phyloP scores from a whole-genome alignment of 495 filamentous ascomycete species.

The Lineolata rhizophorae region DNA sequence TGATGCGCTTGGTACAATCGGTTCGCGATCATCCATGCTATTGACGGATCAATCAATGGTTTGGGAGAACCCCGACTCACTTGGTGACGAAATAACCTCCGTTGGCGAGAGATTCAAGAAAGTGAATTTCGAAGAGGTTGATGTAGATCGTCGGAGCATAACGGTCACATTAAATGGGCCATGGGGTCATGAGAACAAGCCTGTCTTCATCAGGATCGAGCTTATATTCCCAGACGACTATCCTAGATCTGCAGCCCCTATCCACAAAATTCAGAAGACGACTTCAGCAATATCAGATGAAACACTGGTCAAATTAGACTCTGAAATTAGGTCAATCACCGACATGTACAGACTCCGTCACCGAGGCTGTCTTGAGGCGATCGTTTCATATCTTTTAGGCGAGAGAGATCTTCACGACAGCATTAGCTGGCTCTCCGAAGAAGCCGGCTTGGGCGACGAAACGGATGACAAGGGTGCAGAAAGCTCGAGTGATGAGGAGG shows the following conservation, averaged over 20 bases:
- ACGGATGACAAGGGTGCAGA: constrained; percentile 27
- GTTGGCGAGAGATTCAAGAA: constrained; percentile 67
- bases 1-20: constrained; percentile 1
- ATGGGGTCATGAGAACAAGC: constrained; percentile 51
- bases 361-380: constrained; percentile 63
- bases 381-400: constrained; percentile 63
- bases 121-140: constrained; percentile 68
- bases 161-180: constrained; percentile 68
- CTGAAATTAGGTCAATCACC: constrained; percentile 49
- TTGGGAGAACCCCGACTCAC: constrained; percentile 58
- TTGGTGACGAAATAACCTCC: constrained; percentile 72
- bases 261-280: constrained; percentile 54
- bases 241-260: constrained; percentile 40
- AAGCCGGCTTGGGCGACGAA: constrained; percentile 35
- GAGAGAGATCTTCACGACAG: constrained; percentile 59
- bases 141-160: constrained; percentile 49
- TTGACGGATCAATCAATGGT: constrained; percentile 16
- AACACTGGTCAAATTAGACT: constrained; percentile 35
- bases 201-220: constrained; percentile 55
- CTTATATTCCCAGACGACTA: constrained; percentile 64
- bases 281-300: constrained; percentile 47
- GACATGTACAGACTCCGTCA: constrained; percentile 42
- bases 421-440: constrained; percentile 36
- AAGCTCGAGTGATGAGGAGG: constrained; percentile 63
- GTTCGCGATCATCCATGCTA: constrained; percentile 3